These are phyloP conservation scores for Austropuccinia psidii DNA, from an alignment of 1,284 basidiomycete species.

Conservation along the genomic window DNA sequence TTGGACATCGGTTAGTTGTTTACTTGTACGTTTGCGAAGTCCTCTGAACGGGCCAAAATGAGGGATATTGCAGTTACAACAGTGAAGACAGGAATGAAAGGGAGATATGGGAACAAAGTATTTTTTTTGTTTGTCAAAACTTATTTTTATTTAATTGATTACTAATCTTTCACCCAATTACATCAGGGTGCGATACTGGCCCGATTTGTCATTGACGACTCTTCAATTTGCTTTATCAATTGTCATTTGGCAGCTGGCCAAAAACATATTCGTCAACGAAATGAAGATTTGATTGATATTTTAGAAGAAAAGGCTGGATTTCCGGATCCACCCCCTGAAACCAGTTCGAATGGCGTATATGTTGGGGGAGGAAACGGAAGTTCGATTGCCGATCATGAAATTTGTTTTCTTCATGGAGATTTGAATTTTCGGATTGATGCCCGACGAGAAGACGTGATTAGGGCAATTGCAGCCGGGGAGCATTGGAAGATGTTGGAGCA, in stretches of 20 bases:
- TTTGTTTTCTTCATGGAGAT: slow-evolving; percentile 75
- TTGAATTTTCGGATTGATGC: slow-evolving; percentile 92
- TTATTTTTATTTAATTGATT: neutral
- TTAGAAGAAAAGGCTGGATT: slow-evolving; percentile 72
- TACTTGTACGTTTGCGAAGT: slow-evolving; percentile 75
- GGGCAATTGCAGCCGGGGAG: slow-evolving; percentile 61
- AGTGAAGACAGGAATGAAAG: slow-evolving; percentile 84
- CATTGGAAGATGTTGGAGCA: slow-evolving; percentile 60
- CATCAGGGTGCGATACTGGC: slow-evolving; percentile 76
- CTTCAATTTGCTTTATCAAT: slow-evolving; percentile 87
- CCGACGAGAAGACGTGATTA: slow-evolving; percentile 68
- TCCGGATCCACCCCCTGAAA: slow-evolving; percentile 53
- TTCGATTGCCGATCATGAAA: slow-evolving; percentile 89
- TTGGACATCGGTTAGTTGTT: slow-evolving; percentile 55
- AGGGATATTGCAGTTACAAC: slow-evolving; percentile 67
- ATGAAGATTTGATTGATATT: slow-evolving; percentile 75
- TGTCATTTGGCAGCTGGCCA: slow-evolving; percentile 94
- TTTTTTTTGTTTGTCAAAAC: slow-evolving; percentile 38
- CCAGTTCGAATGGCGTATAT: slow-evolving; percentile 50
- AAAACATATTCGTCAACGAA: slow-evolving; percentile 67
- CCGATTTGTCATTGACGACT: slow-evolving; percentile 71
- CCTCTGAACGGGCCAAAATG: slow-evolving; percentile 56
- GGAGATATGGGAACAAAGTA: slow-evolving; percentile 91
- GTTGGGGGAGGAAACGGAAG: slow-evolving; percentile 85
- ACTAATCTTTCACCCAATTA: neutral